A percentile compares a stretch with the other conserved stretches of the same genome.
Conservation (phyloP, 352 stramenopile genomes). For the Globisporangium viniferum region DNA sequence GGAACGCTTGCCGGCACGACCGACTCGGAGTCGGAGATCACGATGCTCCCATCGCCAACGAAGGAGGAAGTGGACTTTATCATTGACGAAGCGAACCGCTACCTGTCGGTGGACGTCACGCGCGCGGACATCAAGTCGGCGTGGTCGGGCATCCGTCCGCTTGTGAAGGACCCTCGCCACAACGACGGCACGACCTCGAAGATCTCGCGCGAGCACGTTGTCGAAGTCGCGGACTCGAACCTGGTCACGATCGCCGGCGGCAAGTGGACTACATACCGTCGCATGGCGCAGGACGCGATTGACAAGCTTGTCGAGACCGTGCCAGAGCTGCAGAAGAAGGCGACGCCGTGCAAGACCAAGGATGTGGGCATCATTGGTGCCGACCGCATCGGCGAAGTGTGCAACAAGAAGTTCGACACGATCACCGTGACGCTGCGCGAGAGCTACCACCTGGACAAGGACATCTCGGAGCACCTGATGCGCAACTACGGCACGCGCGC, state of each 20-base stretch:
- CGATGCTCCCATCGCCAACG: conserved; percentile 91
- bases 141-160: conserved; percentile 94
- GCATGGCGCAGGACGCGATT: conserved; percentile 95
- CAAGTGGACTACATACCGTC: conserved; percentile 97
- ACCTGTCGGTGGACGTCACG: conserved; percentile 88
- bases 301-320: conserved; percentile 85
- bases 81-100: conserved; percentile 91
- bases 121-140: conserved; percentile 92
- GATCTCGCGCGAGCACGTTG: conserved; percentile 93
- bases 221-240: conserved; percentile 88
- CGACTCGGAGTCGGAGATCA: conserved; percentile 92
- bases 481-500: conserved; percentile 95
- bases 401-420: conserved; percentile 96
- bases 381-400: conserved; percentile 91
- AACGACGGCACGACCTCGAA: conserved; percentile 75
- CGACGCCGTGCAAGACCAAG: conserved; percentile 68
- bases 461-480: conserved; percentile 94
- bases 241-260: conserved; percentile 95
- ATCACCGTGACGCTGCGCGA: conserved; percentile 92
- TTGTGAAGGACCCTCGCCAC: conserved; percentile 90
- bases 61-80: conserved; percentile 94
- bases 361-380: conserved; percentile 85
- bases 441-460: conserved; percentile 92
- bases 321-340: conserved; percentile 75
- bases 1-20: conserved; percentile 92